These are phyloP conservation scores for Cytospora schulzeri DNA, from an alignment of 2,329 filamentous ascomycete genomes.

Conservation along the genomic window DNA sequence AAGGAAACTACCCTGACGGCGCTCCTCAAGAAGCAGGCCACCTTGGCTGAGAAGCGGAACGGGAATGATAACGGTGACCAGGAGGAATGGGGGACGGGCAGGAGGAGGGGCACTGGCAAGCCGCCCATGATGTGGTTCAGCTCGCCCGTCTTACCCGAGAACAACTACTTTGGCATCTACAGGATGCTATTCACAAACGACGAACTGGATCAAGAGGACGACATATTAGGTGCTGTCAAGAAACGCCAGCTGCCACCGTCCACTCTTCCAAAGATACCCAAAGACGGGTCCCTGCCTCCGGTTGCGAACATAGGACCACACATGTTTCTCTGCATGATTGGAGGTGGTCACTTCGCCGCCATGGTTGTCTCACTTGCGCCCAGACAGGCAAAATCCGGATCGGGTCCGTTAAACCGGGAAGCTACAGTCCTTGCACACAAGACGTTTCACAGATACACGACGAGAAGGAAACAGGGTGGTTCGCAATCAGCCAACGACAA, in stretches of 20 bases:
- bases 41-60: conserved; percentile 57
- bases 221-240: conserved; percentile 68
- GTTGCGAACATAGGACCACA: conserved; percentile 72
- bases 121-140: conserved; percentile 84
- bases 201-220: conserved; percentile 66
- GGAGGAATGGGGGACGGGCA: conserved; percentile 45
- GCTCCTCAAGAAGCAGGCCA: conserved; percentile 81
- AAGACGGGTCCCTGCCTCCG: conserved; percentile 58
- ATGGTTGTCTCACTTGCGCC: conserved; percentile 92
- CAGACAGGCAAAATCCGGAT: conserved; percentile 67
- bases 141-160: conserved; percentile 72
- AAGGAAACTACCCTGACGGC: conserved; percentile 74
- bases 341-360: conserved; percentile 93
- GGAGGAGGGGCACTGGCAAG: conserved; percentile 61
- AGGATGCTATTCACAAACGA: conserved; percentile 73
- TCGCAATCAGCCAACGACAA: conserved; percentile 93
- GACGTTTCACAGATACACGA: conserved; percentile 97
- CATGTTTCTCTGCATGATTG: conserved; percentile 97
- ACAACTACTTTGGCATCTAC: conserved; percentile 84
- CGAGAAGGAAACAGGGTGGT: conserved; percentile 92
- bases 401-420: conserved; percentile 76
- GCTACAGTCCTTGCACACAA: conserved; percentile 92
- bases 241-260: conserved; percentile 76
- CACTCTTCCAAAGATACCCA: conserved; percentile 53
- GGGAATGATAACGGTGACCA: conserved; percentile 49